Evolutionary conservation across 495 filamentous ascomycete genomes (phyloP).

Genomic region (Tetracladium setigerum): DNA sequence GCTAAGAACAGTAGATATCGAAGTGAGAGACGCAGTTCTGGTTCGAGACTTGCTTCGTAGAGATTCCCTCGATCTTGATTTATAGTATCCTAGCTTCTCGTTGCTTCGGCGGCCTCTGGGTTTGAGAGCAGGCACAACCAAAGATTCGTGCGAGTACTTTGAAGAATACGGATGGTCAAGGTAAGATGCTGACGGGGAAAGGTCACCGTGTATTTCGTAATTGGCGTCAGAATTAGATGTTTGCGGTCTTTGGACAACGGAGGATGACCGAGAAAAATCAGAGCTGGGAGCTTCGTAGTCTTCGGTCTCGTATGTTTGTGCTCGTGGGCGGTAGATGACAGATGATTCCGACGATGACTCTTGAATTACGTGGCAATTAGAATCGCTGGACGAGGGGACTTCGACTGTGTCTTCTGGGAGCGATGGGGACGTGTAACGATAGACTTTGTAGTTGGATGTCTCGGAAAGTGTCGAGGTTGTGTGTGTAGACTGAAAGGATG

Average conservation of each 20-base stretch:
- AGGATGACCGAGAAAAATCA: constrained; percentile 12
- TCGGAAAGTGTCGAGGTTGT: constrained; percentile 39
- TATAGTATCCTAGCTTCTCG: constrained; percentile 39
- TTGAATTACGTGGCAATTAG: constrained; percentile 17
- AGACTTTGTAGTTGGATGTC: constrained; percentile 46
- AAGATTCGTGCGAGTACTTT: constrained; percentile 47
- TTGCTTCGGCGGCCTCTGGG: constrained; percentile 30
- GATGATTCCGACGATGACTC: not conserved
- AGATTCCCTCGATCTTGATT: constrained; percentile 38
- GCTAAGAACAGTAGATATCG: constrained; percentile 38
- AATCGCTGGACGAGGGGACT: constrained; percentile 21
- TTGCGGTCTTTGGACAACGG: constrained; percentile 15
- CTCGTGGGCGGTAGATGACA: constrained; percentile 16
- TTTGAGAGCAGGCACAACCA: constrained; percentile 41
- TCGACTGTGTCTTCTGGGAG: constrained; percentile 19
- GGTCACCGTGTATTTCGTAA: constrained; percentile 36
- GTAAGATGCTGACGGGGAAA: constrained; percentile 32
- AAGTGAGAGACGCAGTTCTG: constrained; percentile 37
- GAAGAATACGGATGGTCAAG: constrained; percentile 20
- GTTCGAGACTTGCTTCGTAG: constrained; percentile 23
- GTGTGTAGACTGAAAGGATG: constrained; percentile 37
- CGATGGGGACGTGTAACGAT: constrained; percentile 28
- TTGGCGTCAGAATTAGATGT: constrained; percentile 21
- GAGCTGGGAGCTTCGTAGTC: not conserved
- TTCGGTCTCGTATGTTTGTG: not conserved